A percentile compares a stretch with the other conserved stretches of the same genome.
These are phyloP conservation scores for Platanus orientalis DNA, from an alignment of 164 flowering plant species.

Conservation along the genomic window DNA sequence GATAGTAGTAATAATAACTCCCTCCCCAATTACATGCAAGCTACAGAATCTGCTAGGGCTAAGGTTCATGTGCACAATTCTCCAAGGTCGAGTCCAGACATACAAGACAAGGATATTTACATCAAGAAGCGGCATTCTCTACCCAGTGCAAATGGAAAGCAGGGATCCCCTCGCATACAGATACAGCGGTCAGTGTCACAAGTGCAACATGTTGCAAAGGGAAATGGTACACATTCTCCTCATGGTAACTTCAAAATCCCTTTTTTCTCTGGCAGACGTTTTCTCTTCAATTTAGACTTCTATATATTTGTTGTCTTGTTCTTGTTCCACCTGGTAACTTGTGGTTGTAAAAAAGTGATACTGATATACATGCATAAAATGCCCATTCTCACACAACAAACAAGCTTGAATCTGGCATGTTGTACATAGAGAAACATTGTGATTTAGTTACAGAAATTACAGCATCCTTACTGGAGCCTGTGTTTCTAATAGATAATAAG, in stretches of 20 bases:
- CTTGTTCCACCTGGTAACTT: no score
- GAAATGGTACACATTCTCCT: constrained; percentile 42
- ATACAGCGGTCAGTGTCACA: constrained; percentile 64
- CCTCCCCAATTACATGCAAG: constrained; percentile 94
- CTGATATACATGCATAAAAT: not conserved
- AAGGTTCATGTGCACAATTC: constrained; percentile 60
- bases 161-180: constrained; percentile 75
- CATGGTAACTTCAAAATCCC: constrained; percentile 39
- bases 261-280: no score
- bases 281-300: no score
- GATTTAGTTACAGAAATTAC: no score
- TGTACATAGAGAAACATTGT: no score
- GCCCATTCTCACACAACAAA: no score
- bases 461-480: no score
- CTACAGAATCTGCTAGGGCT: constrained; percentile 95
- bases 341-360: not conserved
- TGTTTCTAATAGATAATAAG: no score
- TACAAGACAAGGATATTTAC: constrained; percentile 59
- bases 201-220: constrained; percentile 59
- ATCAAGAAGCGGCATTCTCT: constrained; percentile 73
- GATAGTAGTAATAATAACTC: constrained; percentile 48
- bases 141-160: constrained; percentile 70
- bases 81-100: constrained; percentile 86
- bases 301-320: no score
- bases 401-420: no score